Evolutionary conservation across 495 filamentous ascomycete species (phyloP), one percentile per base, ranked within the genome.

Genomic region (Xylona heveae): DNA sequence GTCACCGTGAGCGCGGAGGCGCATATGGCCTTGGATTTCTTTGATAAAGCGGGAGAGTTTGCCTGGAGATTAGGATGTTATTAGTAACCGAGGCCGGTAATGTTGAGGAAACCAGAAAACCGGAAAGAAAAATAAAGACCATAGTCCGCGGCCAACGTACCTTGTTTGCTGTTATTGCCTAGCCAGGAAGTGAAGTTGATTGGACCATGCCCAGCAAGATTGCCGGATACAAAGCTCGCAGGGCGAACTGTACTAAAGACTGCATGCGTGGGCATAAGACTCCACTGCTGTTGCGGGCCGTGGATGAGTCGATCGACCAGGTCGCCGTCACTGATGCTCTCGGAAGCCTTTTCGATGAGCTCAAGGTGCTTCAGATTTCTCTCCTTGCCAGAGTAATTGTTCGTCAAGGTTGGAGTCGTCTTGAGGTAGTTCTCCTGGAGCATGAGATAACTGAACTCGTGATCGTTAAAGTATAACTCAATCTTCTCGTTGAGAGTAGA

Each of bases 401-500:
- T 60, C 2, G 78, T 52, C 7, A 64, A 59, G 6, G 65, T 59
- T 9, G 85, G 90, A 27, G 64, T 74, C 0, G 83, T 82, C 33
- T 66, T 73, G 3, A 99, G 58, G 42, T 95, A 99, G 43, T 99
- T 95, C 50, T 99, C 88, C 47, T 99, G 85, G 37, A 99, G 68
- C 90, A 99, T 95, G 31, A 99, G 52, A 43, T 73, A 79, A 45
- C 79, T 91, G 50, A 94, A 85, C 43, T 99, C 88, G 43, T 94
- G 85, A 41, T 99, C 88, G 46, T 95, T 93, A 62, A 99, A 99
- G 53, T 99, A 99, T 1, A 99, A 70, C 53, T 95, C 84, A 36
- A 83, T 83, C 57, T 99, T 99, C 48, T 99, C 84, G 44, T 92
- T 94, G 28, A 95, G 55, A 0, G 81, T 85, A 5, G 76, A 57